Evolutionary conservation across 1,284 basidiomycete genomes (phyloP), one percentile per base, ranked within the genome.

Genomic region (Naganishia liquefaciens): DNA sequence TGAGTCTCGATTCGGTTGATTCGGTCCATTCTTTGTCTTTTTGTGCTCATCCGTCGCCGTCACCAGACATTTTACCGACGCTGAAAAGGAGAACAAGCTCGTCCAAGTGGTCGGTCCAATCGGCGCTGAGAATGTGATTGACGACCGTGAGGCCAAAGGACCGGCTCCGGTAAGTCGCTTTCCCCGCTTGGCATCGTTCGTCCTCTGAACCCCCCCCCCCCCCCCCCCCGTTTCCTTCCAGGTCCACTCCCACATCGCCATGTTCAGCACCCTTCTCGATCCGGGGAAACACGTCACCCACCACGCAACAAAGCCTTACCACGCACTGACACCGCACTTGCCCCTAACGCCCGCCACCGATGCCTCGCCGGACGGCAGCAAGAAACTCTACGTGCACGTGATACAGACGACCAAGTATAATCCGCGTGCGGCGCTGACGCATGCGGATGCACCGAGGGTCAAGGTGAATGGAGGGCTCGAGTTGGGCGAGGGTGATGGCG

Each of bases 381-480:
- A 77, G 67, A 76, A 79, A 21, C 74, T 80, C 40, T 80, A 81
- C 70, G 68, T 80, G 25, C 81, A 82, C 68, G 69, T 80, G 50
- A 75, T 90, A 61, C 89, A 91, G 78, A 86, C 82, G 10, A 86
- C 86, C 27, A 90, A 89, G 3, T 93, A 88, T 77, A 88, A 91
- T 68, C 73, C 81, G 0, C 70, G 75, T 23, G 79, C 84, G 0
- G 77, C 74, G 1, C 63, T 68, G 39, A 71, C 69, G 5, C 70
- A 74, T 42, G 70, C 60, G 13, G 66, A 69, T 7, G 87, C 87
- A 0, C 84, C 83, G 0, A 75, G 76, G 47, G 73, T 89, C 60
- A 81, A 75, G 58, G 69, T 86, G 44, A 72, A 73, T 62, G 74
- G 80, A 33, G 82, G 81, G 2, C 79, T 79, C 7, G 77, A 81